Base-by-base conservation (phyloP, 2,329 filamentous ascomycete species). In the Hymenoscyphus salicellus region DNA sequence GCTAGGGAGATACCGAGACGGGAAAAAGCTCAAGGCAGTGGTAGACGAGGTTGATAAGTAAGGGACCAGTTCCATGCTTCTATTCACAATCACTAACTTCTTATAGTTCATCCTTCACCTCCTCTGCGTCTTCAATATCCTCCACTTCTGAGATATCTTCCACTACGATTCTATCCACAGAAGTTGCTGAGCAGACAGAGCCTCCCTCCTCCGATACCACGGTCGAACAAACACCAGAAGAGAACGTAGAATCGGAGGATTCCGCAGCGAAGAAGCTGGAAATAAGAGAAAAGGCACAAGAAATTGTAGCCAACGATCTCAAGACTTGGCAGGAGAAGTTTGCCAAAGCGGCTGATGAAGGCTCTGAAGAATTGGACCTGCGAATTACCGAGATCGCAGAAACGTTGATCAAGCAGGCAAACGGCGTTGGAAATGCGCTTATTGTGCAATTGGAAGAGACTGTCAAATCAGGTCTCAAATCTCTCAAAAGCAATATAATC, bases 321-420 rank as follows among this genome's bases (percentile, higher is more conserved):
- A 84, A 86, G 69, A 83, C 84, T 63, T 99, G 95, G 94, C 90
- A 97, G 77, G 86, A 86, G 67, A 96, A 96, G 73, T 97, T 97
- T 75, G 85, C 90, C 32, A 86, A 88, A 65, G 93, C 93, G 10
- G 92, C 92, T 7, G 90, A 96, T 66, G 93, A 96, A 75, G 93
- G 93, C 5, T 80, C 85, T n/a, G 86, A 88, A 66, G 86, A 90
- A 71, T 79, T 91, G 5, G 82, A 86, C 66, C 81, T 84, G 33
- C 83, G 86, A 23, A 82, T 91, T 55, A 78, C 81, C 5, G 84
- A 95, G 67, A 92, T 98, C 66, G 90, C 94, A 38, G 83, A 86
- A 3, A 84, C 87, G 41, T 79, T 89, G 79, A 81, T 92, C 64
- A 79, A 86, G 2, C 84, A 84, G 17, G 86, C 88, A n/a, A 78